phyloP scores from a whole-genome alignment of 2,329 filamentous ascomycete species.

The Colletotrichum sp. region DNA sequence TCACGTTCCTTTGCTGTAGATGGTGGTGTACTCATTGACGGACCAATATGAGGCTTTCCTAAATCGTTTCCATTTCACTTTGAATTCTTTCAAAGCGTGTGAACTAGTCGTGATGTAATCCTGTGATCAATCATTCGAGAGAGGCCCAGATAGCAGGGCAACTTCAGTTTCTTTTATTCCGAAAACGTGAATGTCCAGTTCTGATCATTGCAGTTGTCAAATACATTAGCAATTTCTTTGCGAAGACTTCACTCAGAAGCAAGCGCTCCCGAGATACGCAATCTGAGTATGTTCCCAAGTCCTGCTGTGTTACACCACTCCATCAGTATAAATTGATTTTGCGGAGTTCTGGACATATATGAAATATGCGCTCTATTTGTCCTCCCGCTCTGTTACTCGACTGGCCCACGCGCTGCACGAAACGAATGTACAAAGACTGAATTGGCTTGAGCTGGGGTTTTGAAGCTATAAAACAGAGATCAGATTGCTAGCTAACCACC shows the following conservation, averaged over 20 bases:
- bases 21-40: too few relatives aligned
- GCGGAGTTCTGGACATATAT: rapidly evolving
- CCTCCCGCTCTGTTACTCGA: neutral
- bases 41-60: neutral
- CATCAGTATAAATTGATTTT: rapidly evolving
- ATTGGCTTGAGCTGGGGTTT: rapidly evolving
- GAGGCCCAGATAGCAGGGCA: rapidly evolving
- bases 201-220: neutral
- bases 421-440: neutral
- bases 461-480: neutral
- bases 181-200: neutral
- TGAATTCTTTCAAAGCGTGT: neutral
- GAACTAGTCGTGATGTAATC: neutral
- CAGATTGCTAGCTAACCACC: neutral
- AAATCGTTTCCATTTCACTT: neutral
- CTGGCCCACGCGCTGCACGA: neutral
- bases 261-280: neutral
- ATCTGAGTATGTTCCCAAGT: neutral
- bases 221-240: neutral
- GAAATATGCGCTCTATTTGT: neutral
- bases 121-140: neutral
- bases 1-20: neutral
- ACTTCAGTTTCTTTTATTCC: neutral
- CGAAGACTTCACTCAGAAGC: neutral
- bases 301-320: neutral